Conservation (phyloP, 306 rosid species). For the Adenanthera pavonina region DNA sequence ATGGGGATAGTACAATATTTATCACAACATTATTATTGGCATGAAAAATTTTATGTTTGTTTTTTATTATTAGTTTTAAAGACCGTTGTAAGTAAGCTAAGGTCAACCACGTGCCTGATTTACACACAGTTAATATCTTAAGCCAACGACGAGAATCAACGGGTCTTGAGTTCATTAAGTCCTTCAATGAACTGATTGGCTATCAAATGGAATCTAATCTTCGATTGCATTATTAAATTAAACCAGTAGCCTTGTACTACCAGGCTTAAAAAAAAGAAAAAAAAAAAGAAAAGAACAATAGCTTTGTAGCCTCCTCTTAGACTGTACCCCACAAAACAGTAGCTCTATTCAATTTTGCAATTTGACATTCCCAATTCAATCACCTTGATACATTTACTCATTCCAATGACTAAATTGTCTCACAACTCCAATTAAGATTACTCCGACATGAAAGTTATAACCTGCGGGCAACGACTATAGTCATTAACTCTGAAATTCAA, state of each 20-base stretch:
- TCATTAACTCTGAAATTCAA: slow-evolving; percentile 25
- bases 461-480: slow-evolving; percentile 15
- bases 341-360: slow-evolving; percentile 22
- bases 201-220: slow-evolving; percentile 40
- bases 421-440: not conserved
- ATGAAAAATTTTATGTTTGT: no score
- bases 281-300: not conserved
- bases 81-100: not conserved
- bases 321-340: slow-evolving; percentile 24
- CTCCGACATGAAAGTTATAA: not conserved
- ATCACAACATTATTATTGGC: no score
- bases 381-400: not conserved
- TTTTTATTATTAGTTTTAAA: not conserved
- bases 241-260: not conserved
- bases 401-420: slow-evolving; percentile 1
- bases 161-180: slow-evolving; percentile 24
- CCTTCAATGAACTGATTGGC: slow-evolving; percentile 31
- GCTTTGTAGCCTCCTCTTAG: not conserved
- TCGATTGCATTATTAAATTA: slow-evolving; percentile 36
- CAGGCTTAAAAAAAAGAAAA: no score
- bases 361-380: slow-evolving; percentile 22
- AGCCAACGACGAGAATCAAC: not conserved
- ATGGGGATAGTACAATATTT: no score
- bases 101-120: not conserved
- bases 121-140: not conserved